Evolutionary conservation across 768 basidiomycete genomes (phyloP).

Genomic region (Boletus rubescentipes): DNA sequence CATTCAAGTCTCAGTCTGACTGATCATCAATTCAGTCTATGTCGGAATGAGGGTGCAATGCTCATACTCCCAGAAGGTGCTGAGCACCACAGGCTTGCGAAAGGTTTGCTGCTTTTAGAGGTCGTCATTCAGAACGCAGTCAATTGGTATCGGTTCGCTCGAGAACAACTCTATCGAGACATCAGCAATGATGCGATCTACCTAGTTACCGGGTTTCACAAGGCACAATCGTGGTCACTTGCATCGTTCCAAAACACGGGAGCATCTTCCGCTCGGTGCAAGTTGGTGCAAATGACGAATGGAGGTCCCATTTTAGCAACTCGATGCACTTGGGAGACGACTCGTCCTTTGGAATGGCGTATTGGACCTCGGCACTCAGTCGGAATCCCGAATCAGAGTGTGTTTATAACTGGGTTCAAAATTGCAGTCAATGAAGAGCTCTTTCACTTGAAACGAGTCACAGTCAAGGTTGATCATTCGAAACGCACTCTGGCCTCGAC

Average conservation of each 20-base stretch:
- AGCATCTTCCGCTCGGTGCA: not conserved
- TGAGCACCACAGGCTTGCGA: conserved; percentile 12
- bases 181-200: conserved; percentile 21
- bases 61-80: conserved; percentile 31
- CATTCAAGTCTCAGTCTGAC: not conserved
- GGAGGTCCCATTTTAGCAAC: not conserved
- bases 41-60: conserved; percentile 23
- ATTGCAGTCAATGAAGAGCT: not conserved
- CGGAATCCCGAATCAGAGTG: conserved; percentile 2
- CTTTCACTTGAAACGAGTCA: not conserved
- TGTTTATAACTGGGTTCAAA: conserved; percentile 16
- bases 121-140: conserved; percentile 18
- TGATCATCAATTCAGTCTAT: not conserved
- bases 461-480: not conserved
- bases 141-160: conserved; percentile 25
- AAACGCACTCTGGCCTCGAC: not conserved
- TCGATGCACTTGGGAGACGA: not conserved
- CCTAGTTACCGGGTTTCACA: conserved; percentile 16
- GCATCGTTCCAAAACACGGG: conserved; percentile 5
- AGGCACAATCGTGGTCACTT: conserved; percentile 22
- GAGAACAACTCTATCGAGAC: not conserved
- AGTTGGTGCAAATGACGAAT: not conserved
- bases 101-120: conserved; percentile 12
- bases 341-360: not conserved
- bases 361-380: not conserved